These are phyloP conservation scores for Aegilops tauschii DNA, from an alignment of 176 grass and related monocot species.

Conservation along the genomic window DNA sequence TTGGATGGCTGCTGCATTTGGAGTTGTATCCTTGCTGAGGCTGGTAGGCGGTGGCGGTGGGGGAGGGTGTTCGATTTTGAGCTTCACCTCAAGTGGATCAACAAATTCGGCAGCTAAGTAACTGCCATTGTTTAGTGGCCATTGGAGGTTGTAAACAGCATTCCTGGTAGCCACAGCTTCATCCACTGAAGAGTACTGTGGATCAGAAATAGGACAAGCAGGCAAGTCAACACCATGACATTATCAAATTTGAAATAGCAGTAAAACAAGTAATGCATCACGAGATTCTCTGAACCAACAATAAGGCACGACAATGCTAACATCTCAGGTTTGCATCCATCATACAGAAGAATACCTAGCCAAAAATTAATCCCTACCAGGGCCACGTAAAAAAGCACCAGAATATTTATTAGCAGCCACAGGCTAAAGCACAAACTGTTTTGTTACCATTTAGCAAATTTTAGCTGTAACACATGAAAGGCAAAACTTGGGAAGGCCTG, in stretches of 20 bases:
- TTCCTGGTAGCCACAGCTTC: conserved; percentile 75
- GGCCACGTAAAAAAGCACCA: not conserved
- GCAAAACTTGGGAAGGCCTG: not conserved
- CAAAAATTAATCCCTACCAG: not conserved
- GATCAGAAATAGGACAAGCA: not conserved
- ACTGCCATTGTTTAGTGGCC: conserved; percentile 68
- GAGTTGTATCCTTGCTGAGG: conserved; percentile 27
- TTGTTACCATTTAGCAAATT: not conserved
- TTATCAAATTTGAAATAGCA: conserved; percentile 13
- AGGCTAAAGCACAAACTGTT: not conserved
- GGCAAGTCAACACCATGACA: not conserved
- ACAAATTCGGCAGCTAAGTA: conserved; percentile 70
- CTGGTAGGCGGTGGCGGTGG: conserved; percentile 33
- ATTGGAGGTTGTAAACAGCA: conserved; percentile 80
- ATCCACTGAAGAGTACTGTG: conserved; percentile 68
- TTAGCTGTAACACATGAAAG: conserved; percentile 12
- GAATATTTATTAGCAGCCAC: not conserved
- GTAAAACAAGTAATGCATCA: not conserved
- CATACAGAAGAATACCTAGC: not conserved
- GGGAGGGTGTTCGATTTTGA: conserved; percentile 37
- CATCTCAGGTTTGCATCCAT: not conserved
- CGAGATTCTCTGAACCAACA: not conserved
- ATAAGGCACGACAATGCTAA: not conserved
- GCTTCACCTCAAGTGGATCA: conserved; percentile 72
- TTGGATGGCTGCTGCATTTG: conserved; percentile 27